phyloP scores from a whole-genome alignment of 768 basidiomycete genomes.

The Tubosaeta sp. region DNA sequence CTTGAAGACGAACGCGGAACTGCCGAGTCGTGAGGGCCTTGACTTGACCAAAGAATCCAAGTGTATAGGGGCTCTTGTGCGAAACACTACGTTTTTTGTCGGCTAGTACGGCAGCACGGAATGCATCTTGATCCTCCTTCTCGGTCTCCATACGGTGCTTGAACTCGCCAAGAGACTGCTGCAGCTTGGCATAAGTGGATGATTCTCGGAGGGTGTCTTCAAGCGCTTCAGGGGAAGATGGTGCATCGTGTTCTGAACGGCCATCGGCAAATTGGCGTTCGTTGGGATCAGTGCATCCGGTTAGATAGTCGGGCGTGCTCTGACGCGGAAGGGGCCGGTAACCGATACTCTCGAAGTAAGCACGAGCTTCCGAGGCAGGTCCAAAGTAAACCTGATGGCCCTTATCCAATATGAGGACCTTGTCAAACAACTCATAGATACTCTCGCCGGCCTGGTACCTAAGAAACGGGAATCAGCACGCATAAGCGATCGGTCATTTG shows the following conservation, averaged over 20 bases:
- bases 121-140: slow-evolving; percentile 66
- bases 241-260: slow-evolving; percentile 52
- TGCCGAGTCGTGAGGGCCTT: slow-evolving; percentile 65
- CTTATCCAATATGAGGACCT: slow-evolving; percentile 78
- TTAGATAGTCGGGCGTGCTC: slow-evolving; percentile 82
- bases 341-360: slow-evolving; percentile 74
- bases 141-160: slow-evolving; percentile 54
- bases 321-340: slow-evolving; percentile 75
- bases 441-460: slow-evolving; percentile 81
- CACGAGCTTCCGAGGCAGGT: slow-evolving; percentile 63
- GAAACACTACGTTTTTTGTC: slow-evolving; percentile 79
- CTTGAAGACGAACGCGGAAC: slow-evolving; percentile 70
- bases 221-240: slow-evolving; percentile 59
- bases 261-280: slow-evolving; percentile 77
- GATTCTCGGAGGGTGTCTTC: slow-evolving; percentile 60
- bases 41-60: slow-evolving; percentile 74
- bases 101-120: slow-evolving; percentile 67
- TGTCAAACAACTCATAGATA: slow-evolving; percentile 78
- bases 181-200: slow-evolving; percentile 39
- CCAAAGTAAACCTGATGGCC: slow-evolving; percentile 84
- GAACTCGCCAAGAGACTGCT: slow-evolving; percentile 51
- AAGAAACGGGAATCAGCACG: slow-evolving; percentile 1
- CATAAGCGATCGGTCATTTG: background rate
- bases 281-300: slow-evolving; percentile 78
- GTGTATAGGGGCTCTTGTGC: slow-evolving; percentile 77